A percentile compares a stretch with the other conserved stretches of the same genome.
These are phyloP conservation scores for Phialemonium atrogriseum DNA, from an alignment of 2,329 filamentous ascomycete genomes.

Conservation along the genomic window DNA sequence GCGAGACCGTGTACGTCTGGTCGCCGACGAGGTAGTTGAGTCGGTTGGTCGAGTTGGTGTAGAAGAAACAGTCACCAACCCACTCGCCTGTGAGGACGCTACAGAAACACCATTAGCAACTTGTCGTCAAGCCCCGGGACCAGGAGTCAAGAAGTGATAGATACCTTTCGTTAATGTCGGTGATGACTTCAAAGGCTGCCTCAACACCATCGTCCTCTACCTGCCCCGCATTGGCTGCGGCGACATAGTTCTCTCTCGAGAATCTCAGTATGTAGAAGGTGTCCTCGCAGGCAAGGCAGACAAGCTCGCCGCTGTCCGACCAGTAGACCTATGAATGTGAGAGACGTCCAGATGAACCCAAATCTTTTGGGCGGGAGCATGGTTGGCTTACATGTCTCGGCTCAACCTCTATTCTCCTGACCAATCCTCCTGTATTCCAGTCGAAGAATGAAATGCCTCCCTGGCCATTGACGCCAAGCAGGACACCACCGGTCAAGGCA, in stretches of 20 bases:
- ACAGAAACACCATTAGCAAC: neutral
- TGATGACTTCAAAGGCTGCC: slow-evolving; percentile 91
- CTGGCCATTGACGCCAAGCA: slow-evolving; percentile 90
- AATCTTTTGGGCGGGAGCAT: neutral
- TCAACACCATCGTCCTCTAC: slow-evolving; percentile 90
- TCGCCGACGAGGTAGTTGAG: slow-evolving; percentile 97
- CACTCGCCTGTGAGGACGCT: slow-evolving; percentile 91
- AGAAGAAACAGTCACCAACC: slow-evolving; percentile 98
- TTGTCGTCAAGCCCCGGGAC: no score
- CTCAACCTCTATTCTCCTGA: slow-evolving; percentile 82
- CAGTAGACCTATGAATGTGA: slow-evolving; percentile 64
- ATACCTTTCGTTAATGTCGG: slow-evolving; percentile 84
- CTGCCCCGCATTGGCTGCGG: slow-evolving; percentile 72
- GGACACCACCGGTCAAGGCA: slow-evolving; percentile 76
- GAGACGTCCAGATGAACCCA: neutral
- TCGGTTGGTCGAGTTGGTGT: slow-evolving; percentile 93
- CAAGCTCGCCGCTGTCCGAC: slow-evolving; percentile 93
- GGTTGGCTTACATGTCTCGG: slow-evolving; percentile 40
- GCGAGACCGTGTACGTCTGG: slow-evolving; percentile 94
- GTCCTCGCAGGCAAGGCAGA: slow-evolving; percentile 88
- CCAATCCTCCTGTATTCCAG: slow-evolving; percentile 83
- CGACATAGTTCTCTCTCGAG: slow-evolving; percentile 79
- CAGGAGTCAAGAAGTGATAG: no score
- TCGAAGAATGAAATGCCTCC: slow-evolving; percentile 95
- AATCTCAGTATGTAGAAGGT: slow-evolving; percentile 91